phyloP scores from a whole-genome alignment of 2,329 filamentous ascomycete species.

The Hyphodiscus sp. region DNA sequence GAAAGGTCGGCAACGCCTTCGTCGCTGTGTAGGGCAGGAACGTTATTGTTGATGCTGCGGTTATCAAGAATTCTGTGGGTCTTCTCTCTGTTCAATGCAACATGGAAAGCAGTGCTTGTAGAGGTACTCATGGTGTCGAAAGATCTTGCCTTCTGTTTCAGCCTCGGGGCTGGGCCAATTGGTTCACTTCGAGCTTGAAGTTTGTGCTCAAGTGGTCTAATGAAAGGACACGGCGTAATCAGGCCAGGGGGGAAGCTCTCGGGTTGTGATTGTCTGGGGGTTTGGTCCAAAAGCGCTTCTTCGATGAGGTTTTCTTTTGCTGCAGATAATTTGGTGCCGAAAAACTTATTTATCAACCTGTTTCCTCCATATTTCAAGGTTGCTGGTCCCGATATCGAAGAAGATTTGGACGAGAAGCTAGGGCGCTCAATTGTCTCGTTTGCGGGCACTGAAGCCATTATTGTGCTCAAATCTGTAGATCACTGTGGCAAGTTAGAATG shows the following conservation, averaged over 20 bases:
- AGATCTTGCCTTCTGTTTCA: background rate
- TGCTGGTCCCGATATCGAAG: background rate
- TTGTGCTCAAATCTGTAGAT: background rate
- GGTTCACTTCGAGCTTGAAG: constrained; percentile 7
- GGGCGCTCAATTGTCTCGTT: background rate
- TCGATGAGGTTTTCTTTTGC: background rate
- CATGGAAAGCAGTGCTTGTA: background rate
- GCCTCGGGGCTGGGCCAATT: background rate
- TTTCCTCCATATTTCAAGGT: background rate
- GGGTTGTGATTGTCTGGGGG: background rate
- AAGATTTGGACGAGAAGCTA: background rate
- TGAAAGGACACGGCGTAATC: constrained; percentile 1
- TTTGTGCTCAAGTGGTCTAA: constrained; percentile 7
- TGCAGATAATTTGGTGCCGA: background rate
- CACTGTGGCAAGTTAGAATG: background rate
- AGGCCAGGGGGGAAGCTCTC: background rate
- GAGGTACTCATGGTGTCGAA: background rate
- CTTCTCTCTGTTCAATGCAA: background rate
- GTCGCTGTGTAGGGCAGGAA: background rate
- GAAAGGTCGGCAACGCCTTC: background rate
- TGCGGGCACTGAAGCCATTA: background rate
- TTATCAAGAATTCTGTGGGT: background rate
- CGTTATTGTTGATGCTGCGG: too few relatives aligned
- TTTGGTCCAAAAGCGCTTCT: background rate
- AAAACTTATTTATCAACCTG: background rate